Percentiles rank a stretch among this genome's conserved stretches.
phyloP scores from a whole-genome alignment of 352 stramenopile genomes.

The Phytophthora idaei region DNA sequence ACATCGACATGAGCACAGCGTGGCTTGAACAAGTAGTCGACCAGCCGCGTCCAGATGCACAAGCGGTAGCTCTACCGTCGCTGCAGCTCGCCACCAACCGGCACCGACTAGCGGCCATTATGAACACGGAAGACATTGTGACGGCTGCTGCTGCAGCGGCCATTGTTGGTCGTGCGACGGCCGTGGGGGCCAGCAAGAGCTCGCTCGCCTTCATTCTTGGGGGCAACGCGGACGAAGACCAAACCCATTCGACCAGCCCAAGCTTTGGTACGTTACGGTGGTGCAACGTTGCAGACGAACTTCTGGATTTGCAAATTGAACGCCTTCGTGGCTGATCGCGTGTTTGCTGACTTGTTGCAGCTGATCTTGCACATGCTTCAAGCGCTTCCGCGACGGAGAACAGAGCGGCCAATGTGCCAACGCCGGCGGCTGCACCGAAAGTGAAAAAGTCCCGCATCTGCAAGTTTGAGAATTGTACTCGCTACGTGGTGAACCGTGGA shows the following conservation, averaged over 20 bases:
- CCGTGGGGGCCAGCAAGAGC: constrained; percentile 36
- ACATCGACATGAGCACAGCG: constrained; percentile 33
- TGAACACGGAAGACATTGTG: constrained; percentile 32
- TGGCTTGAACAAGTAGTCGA: constrained; percentile 21
- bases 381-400: constrained; percentile 28
- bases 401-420: constrained; percentile 30
- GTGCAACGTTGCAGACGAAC: constrained; percentile 17
- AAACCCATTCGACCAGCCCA: constrained; percentile 17
- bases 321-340: constrained; percentile 23
- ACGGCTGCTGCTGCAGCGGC: constrained; percentile 10
- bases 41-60: constrained; percentile 12
- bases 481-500: constrained; percentile 78
- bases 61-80: constrained; percentile 7
- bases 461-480: constrained; percentile 76
- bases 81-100: constrained; percentile 25
- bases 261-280: constrained; percentile 41
- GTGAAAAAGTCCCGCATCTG: constrained; percentile 80
- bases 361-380: constrained; percentile 27
- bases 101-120: constrained; percentile 34
- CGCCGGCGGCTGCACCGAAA: constrained; percentile 8
- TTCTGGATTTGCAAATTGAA: constrained; percentile 27
- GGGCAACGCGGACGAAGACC: constrained; percentile 34
- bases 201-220: constrained; percentile 54
- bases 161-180: constrained; percentile 12
- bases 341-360: constrained; percentile 31